Base-by-base conservation (phyloP, 2,329 filamentous ascomycete genomes). In the Neocatenulostroma microsporum region DNA sequence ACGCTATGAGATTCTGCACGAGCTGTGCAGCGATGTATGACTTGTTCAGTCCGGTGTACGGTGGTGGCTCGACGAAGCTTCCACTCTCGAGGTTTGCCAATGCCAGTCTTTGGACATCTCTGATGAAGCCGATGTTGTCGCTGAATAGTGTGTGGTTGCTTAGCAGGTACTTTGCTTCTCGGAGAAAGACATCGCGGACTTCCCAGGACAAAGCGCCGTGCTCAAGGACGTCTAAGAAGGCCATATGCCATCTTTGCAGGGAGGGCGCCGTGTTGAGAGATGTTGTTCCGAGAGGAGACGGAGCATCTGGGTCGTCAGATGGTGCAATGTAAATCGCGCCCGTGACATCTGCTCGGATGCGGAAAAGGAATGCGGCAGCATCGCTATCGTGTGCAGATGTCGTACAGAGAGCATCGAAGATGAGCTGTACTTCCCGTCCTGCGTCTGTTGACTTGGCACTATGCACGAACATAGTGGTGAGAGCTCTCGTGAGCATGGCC, bases 21-120 rank as follows among this genome's bases (percentile, higher is more conserved):
- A 96, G 70, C 54, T 87, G 94, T 23, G 91, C 82, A 11, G 84
- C 85, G 34, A 95, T 82, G 58, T 96, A 87, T 1, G 83, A 83
- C 49, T 86, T 88, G 39, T 86, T 85, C 15, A 95, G 68, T 0
- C 86, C 82, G 5, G 82, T 82, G n/a, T 77, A 71, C 12, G 70
- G 66, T 4, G 88, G 88, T 8, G 91, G 88, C 42, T 94, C 88
- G 33, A 81, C 78, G 51, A 93, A 88, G 20, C 69, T 76, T 47
- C 82, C 82, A 29, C 74, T 76, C 46, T 82, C 80, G 41, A 96
- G 77, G 55, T 93, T 82, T 40, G 93, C 84, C 55, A 87, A 94
- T 3, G 95, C 61, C 7, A 85, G 68, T 41, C 73, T 78, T 43
- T 89, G 76, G 11, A 96, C 66, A 43, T 81, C 74, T 49, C 82